Percentiles rank a stretch among this genome's conserved stretches.
Conservation (phyloP, 2,329 filamentous ascomycete genomes). For the Mycosphaerelloides madeirae region DNA sequence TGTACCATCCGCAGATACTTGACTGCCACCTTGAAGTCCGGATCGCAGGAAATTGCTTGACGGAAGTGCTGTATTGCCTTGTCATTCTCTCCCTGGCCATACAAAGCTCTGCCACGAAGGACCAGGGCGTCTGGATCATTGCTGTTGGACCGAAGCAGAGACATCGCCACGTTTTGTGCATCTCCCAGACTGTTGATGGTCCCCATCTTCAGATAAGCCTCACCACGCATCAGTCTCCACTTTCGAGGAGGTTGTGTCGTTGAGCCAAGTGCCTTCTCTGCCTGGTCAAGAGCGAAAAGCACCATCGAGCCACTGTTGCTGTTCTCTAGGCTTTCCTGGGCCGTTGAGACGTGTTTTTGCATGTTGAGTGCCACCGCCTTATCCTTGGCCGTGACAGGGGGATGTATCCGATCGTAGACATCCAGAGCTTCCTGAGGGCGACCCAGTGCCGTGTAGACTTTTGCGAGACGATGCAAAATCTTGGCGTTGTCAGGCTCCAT, state of each 20-base stretch:
- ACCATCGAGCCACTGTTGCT: constrained; percentile 86
- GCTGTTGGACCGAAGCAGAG: constrained; percentile 75
- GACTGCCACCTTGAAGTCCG: constrained; percentile 82
- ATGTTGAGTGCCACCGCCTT: constrained; percentile 77
- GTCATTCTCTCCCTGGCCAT: constrained; percentile 88
- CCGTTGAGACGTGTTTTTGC: constrained; percentile 74
- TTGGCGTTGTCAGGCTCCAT: constrained; percentile 83
- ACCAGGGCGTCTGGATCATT: constrained; percentile 93
- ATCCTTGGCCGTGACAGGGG: constrained; percentile 78
- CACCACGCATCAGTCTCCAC: constrained; percentile 88
- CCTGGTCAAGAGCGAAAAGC: constrained; percentile 84
- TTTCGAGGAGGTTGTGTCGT: constrained; percentile 79
- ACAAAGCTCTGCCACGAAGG: constrained; percentile 79
- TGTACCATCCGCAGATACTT: constrained; percentile 86
- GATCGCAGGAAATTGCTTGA: constrained; percentile 83
- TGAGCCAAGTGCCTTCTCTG: constrained; percentile 70
- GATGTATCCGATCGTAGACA: constrained; percentile 74
- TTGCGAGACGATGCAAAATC: constrained; percentile 78
- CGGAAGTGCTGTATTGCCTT: constrained; percentile 91
- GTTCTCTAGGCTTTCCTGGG: constrained; percentile 68
- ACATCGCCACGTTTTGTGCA: constrained; percentile 88
- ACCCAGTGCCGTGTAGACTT: constrained; percentile 84
- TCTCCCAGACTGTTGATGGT: constrained; percentile 84
- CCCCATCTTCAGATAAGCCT: constrained; percentile 89
- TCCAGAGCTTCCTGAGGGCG: constrained; percentile 80